These are phyloP conservation scores for Rosa lucieae DNA, from an alignment of 306 rosid species.

Conservation along the genomic window DNA sequence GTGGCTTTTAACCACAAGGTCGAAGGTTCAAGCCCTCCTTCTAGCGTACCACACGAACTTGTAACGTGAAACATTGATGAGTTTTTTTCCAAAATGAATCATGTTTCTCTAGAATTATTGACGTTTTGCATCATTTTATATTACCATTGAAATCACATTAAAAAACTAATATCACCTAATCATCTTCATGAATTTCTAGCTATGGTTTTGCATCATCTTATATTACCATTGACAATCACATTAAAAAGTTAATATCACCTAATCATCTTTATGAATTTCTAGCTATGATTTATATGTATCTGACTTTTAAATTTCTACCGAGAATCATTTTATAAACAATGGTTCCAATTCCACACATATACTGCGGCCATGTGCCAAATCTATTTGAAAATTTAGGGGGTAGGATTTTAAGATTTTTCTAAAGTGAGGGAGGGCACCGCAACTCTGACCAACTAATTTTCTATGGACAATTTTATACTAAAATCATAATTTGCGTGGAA, in stretches of 20 bases:
- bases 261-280: too few relatives aligned
- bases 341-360: not conserved
- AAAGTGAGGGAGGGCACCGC: not conserved
- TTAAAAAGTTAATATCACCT: too few relatives aligned
- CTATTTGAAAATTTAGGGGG: not conserved
- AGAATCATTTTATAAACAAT: not conserved
- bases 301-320: not conserved
- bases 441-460: not conserved
- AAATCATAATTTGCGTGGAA: not conserved
- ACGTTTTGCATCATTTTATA: not conserved
- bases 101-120: too few relatives aligned
- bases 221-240: not conserved
- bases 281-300: too few relatives aligned
- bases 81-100: too few relatives aligned
- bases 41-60: not conserved
- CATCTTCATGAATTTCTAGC: too few relatives aligned
- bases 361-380: not conserved
- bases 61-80: too few relatives aligned
- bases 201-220: not conserved
- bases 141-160: not conserved
- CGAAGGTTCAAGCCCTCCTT: not conserved
- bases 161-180: too few relatives aligned
- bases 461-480: not conserved
- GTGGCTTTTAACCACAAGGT: not conserved
- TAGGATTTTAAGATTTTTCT: not conserved